Percentiles rank a stretch among this genome's conserved stretches.
phyloP scores from a whole-genome alignment of 306 rosid species.

The Prunus mira region DNA sequence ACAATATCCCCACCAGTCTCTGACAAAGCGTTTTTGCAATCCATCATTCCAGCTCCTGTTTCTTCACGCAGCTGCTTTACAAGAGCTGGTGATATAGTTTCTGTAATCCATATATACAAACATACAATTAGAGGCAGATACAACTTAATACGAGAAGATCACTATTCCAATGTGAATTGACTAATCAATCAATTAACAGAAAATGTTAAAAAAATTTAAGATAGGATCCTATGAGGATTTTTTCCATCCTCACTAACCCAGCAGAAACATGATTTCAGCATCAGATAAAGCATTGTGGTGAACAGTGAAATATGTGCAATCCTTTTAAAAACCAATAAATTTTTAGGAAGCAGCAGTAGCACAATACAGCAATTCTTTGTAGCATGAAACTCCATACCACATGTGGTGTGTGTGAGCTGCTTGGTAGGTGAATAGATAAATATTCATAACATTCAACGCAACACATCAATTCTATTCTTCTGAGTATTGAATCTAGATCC shows the following conservation, averaged over 20 bases:
- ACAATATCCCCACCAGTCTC: constrained; percentile 77
- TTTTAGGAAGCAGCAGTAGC: not conserved
- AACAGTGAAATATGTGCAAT: not conserved
- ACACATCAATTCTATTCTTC: not conserved
- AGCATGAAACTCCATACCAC: constrained; percentile 3
- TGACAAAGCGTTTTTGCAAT: constrained; percentile 84
- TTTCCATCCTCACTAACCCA: not conserved
- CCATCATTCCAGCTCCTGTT: constrained; percentile 99
- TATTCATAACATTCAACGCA: not conserved
- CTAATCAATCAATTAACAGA: not conserved
- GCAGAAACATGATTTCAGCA: not conserved
- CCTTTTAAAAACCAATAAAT: not conserved
- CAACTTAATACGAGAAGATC: constrained; percentile 2
- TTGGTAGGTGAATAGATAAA: not conserved
- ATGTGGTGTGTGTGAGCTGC: not conserved
- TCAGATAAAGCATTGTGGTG: not conserved
- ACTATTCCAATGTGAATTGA: not conserved
- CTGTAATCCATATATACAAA: constrained; percentile 39
- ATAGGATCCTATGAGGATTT: too few species aligned
- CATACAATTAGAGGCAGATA: constrained; percentile 15
- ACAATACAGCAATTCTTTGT: not conserved
- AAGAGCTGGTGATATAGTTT: constrained; percentile 80
- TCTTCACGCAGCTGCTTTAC: constrained; percentile 96
- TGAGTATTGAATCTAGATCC: not conserved
- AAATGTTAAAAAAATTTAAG: not conserved